Evolutionary conservation across 1,284 basidiomycete species (phyloP).

Genomic region (Pyrrhoderma lamaoense): DNA sequence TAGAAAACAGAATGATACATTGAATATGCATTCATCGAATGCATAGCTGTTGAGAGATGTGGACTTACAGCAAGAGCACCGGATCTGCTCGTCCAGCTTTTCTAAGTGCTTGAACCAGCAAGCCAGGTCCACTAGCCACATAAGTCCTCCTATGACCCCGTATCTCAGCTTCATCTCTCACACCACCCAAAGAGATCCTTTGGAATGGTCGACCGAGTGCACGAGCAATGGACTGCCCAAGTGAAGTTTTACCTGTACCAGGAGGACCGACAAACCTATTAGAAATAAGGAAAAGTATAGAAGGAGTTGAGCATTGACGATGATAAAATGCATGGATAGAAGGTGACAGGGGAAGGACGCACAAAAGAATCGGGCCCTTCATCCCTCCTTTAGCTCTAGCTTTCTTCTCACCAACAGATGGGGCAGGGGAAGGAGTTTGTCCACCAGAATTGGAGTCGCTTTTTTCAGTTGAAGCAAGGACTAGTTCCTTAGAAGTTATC

Average conservation of each 20-base stretch:
- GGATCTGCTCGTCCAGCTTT: constrained; percentile 80
- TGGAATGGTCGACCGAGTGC: constrained; percentile 83
- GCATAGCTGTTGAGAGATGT: constrained; percentile 8
- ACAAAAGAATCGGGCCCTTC: constrained; percentile 81
- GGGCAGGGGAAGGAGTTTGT: background rate
- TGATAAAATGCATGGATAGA: background rate
- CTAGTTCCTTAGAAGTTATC: too few relatives aligned
- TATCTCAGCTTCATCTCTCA: constrained; percentile 88
- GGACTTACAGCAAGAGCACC: constrained; percentile 67
- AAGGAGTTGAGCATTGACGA: background rate
- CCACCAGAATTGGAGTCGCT: background rate
- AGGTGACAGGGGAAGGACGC: constrained; percentile 26
- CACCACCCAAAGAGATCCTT: constrained; percentile 86
- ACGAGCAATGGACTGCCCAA: constrained; percentile 81
- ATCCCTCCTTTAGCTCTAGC: constrained; percentile 31
- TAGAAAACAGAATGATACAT: constrained; percentile 26
- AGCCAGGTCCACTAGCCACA: constrained; percentile 79
- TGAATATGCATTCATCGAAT: background rate
- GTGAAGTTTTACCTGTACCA: constrained; percentile 79
- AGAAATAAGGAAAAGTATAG: too few relatives aligned
- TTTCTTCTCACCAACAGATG: constrained; percentile 13
- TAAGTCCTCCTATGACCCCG: constrained; percentile 88
- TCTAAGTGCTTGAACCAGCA: constrained; percentile 83
- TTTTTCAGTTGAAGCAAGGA: background rate
- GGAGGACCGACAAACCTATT: constrained; percentile 73